A percentile compares a stretch with the other conserved stretches of the same genome.
Evolutionary conservation across 2,329 filamentous ascomycete species (phyloP).

Genomic region (Colletotrichum ledebouriae): DNA sequence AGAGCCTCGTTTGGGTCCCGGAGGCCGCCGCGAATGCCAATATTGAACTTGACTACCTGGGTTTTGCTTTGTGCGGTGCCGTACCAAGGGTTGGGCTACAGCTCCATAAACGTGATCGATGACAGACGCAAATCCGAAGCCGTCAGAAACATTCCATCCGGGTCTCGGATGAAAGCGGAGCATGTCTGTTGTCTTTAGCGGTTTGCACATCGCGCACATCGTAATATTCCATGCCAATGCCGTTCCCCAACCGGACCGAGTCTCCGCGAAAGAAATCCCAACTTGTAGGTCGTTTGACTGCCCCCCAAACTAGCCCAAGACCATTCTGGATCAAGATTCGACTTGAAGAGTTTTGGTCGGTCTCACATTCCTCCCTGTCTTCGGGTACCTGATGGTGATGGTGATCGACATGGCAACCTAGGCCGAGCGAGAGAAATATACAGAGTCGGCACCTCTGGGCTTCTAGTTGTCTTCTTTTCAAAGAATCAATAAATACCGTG

Average conservation of each 20-base stretch:
- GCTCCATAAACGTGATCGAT: not conserved
- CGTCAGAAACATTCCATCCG: not conserved
- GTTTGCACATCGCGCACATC: not conserved
- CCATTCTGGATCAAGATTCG: constrained; percentile 23
- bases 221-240: constrained; percentile 12
- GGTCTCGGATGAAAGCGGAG: constrained; percentile 15
- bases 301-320: not conserved
- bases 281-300: constrained; percentile 5
- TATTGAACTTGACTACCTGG: too few species aligned
- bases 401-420: constrained; percentile 23
- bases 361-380: constrained; percentile 3
- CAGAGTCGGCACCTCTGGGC: not conserved
- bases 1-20: not conserved
- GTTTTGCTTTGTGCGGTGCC: constrained; percentile 22
- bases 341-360: constrained; percentile 27
- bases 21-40: too few species aligned
- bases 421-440: not conserved
- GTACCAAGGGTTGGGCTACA: not conserved
- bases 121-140: not conserved
- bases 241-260: not conserved
- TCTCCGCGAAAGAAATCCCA: constrained; percentile 4
- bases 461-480: not conserved
- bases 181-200: not conserved
- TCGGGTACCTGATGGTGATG: constrained; percentile 4
- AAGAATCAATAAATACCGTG: not conserved